These are phyloP conservation scores for Hebeloma cylindrosporum DNA, from an alignment of 768 basidiomycete species.

Conservation along the genomic window DNA sequence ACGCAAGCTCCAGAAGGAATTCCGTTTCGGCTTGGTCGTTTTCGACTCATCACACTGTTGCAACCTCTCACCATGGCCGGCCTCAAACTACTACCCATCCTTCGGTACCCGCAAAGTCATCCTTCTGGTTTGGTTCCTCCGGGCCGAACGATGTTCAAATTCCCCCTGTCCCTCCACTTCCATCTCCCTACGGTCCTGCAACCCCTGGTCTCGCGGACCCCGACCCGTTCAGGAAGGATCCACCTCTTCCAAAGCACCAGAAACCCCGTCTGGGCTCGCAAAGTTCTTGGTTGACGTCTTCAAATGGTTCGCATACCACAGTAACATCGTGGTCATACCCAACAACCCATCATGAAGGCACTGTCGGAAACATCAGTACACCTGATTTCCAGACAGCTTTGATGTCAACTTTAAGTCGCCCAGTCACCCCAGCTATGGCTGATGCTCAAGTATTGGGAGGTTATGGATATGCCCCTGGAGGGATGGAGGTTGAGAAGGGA, in stretches of 20 bases:
- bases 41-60: slow-evolving; percentile 58
- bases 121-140: slow-evolving; percentile 60
- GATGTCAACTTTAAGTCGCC: slow-evolving; percentile 41
- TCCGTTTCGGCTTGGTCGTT: slow-evolving; percentile 74
- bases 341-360: slow-evolving; percentile 38
- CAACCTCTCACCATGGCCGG: slow-evolving; percentile 37
- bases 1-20: slow-evolving; percentile 52
- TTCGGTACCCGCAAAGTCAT: slow-evolving; percentile 54
- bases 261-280: slow-evolving; percentile 61
- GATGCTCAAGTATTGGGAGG: slow-evolving; percentile 66
- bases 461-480: slow-evolving; percentile 57
- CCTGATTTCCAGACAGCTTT: slow-evolving; percentile 43
- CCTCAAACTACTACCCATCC: slow-evolving; percentile 37
- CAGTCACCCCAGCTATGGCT: slow-evolving; percentile 53
- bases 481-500: slow-evolving; percentile 52
- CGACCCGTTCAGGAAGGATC: slow-evolving; percentile 65
- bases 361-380: slow-evolving; percentile 35
- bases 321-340: slow-evolving; percentile 73
- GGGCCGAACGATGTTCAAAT: slow-evolving; percentile 45
- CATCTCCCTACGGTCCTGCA: slow-evolving; percentile 54
- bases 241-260: slow-evolving; percentile 37
- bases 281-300: slow-evolving; percentile 73
- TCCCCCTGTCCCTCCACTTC: slow-evolving; percentile 72
- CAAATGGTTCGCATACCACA: slow-evolving; percentile 54
- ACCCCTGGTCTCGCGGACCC: slow-evolving; percentile 49